Evolutionary conservation across 2,329 filamentous ascomycete genomes (phyloP).

Genomic region (Xylariaceae sp.): DNA sequence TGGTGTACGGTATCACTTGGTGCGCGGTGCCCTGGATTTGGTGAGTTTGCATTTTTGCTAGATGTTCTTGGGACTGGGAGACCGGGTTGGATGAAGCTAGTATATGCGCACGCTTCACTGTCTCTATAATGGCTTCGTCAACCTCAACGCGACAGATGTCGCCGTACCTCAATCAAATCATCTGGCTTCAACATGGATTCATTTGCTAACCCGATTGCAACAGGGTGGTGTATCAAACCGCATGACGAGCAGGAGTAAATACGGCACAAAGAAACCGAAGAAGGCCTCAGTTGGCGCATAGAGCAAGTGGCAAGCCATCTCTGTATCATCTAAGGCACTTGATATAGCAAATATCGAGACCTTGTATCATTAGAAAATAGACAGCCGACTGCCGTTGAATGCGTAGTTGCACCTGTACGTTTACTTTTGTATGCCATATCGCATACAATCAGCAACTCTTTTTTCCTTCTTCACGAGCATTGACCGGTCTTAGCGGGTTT

Average conservation of each 20-base stretch:
- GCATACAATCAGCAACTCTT: constrained; percentile 13
- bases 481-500: not conserved
- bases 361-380: not conserved
- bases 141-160: not conserved
- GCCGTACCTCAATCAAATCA: not conserved
- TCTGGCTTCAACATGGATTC: not conserved
- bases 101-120: no score
- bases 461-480: not conserved
- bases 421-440: constrained; percentile 14
- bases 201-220: constrained; percentile 27
- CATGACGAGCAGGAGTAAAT: constrained; percentile 86
- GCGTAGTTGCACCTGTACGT: constrained; percentile 16
- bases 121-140: not conserved
- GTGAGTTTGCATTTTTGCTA: constrained; percentile 51
- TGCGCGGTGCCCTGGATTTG: constrained; percentile 88
- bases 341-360: not conserved
- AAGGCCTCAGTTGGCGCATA: constrained; percentile 56
- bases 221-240: constrained; percentile 89
- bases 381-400: not conserved
- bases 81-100: not conserved
- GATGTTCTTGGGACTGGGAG: not conserved
- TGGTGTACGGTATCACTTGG: constrained; percentile 93
- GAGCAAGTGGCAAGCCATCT: not conserved
- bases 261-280: constrained; percentile 99
- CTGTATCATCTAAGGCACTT: not conserved